Conservation (phyloP, 176 grass and related monocot species). For the Raddia guianensis region DNA sequence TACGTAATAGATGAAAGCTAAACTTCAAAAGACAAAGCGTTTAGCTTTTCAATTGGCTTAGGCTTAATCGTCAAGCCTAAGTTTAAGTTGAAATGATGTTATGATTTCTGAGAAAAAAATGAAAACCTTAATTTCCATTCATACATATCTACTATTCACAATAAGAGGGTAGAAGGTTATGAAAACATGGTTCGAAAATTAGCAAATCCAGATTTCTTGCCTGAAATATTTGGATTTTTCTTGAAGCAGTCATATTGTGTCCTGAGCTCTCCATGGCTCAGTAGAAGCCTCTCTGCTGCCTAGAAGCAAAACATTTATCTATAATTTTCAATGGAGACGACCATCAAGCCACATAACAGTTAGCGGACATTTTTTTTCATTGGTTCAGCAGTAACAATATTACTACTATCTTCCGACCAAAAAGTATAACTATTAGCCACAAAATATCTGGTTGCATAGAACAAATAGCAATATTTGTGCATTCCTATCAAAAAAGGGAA, state of each 20-base stretch:
- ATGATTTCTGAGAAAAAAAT: background rate
- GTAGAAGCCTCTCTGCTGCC: slow-evolving; percentile 91
- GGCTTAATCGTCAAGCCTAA: too few species aligned
- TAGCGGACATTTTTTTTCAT: background rate
- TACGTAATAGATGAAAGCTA: too few species aligned
- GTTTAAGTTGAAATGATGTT: too few species aligned
- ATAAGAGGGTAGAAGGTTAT: slow-evolving; percentile 27
- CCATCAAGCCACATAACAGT: background rate
- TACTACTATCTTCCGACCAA: background rate
- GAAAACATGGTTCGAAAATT: slow-evolving; percentile 24
- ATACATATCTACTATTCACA: background rate
- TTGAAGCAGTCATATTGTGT: slow-evolving; percentile 68
- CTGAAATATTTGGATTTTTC: slow-evolving; percentile 88
- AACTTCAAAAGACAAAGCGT: too few species aligned
- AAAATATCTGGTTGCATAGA: slow-evolving; percentile 1
- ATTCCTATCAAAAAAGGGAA: slow-evolving; percentile 1
- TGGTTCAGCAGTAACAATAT: background rate
- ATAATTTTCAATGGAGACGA: slow-evolving; percentile 44
- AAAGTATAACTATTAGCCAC: background rate
- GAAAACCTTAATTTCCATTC: slow-evolving; percentile 9
- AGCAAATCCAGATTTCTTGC: slow-evolving; percentile 46
- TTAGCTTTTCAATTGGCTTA: too few species aligned
- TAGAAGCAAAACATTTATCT: slow-evolving; percentile 52
- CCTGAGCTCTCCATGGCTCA: slow-evolving; percentile 70
- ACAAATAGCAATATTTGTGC: background rate